These are phyloP conservation scores for Globisporangium radiosum DNA, from an alignment of 352 stramenopile species.

Conservation along the genomic window DNA sequence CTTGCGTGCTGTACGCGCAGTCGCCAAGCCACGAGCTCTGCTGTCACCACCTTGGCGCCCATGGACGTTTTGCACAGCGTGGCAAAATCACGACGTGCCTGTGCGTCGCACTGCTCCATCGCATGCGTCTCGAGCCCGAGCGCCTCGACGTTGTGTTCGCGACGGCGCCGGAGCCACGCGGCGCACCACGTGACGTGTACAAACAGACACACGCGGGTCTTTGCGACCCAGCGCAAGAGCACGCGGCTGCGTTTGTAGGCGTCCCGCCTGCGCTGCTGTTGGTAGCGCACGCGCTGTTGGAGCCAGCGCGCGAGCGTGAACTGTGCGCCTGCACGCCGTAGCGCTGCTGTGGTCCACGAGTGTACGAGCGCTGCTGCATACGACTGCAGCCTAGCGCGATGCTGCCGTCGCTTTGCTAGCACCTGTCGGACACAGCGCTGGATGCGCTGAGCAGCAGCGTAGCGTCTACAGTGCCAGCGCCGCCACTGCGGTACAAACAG, in stretches of 20 bases:
- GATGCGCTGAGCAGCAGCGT: constrained; percentile 22
- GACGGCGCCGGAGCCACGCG: constrained; percentile 26
- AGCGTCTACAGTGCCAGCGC: constrained; percentile 18
- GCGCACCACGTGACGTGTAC: constrained; percentile 30
- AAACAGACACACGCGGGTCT: constrained; percentile 39
- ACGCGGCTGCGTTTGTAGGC: constrained; percentile 14
- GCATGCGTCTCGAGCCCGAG: constrained; percentile 20
- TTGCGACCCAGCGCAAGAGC: constrained; percentile 28
- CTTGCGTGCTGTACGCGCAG: constrained; percentile 1
- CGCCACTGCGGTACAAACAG: constrained; percentile 20
- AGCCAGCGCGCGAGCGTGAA: constrained; percentile 14
- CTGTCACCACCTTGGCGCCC: constrained; percentile 27
- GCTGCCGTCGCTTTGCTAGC: constrained; percentile 15
- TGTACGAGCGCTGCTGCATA: constrained; percentile 14
- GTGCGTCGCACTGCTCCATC: constrained; percentile 20
- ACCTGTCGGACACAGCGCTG: constrained; percentile 19
- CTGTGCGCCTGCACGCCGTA: constrained; percentile 5
- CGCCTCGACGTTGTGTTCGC: constrained; percentile 18
- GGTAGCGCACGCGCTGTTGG: constrained; percentile 10
- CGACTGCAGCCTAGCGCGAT: constrained; percentile 7
- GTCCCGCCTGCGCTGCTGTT: constrained; percentile 7
- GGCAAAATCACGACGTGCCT: constrained; percentile 19
- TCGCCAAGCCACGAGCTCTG: constrained; percentile 27
- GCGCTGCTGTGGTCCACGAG: constrained; percentile 7
- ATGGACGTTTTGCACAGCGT: constrained; percentile 26